Conservation (phyloP, 1,284 basidiomycete genomes). For the Chiua sp. region DNA sequence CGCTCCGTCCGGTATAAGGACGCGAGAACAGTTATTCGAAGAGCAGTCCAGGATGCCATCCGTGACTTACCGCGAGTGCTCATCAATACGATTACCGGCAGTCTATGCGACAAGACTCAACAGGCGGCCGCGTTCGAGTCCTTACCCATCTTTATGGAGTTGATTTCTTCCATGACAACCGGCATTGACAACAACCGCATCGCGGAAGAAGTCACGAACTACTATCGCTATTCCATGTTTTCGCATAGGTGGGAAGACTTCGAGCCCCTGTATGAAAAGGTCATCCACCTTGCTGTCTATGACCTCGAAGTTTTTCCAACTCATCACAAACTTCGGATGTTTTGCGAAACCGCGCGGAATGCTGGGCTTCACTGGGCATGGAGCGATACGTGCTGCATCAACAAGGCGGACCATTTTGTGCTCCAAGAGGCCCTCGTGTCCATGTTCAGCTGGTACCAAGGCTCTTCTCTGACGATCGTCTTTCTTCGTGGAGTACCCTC, state of each 20-base stretch:
- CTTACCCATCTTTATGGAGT: background rate
- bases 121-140: constrained; percentile 7
- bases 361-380: background rate
- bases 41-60: background rate
- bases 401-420: background rate
- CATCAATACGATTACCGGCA: constrained; percentile 8
- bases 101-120: constrained; percentile 1
- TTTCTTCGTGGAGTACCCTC: too few relatives aligned
- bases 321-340: constrained; percentile 11
- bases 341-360: constrained; percentile 1
- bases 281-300: background rate
- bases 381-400: background rate
- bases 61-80: constrained; percentile 10
- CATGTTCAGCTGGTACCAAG: too few relatives aligned
- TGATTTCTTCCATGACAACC: constrained; percentile 3
- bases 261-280: constrained; percentile 12
- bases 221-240: constrained; percentile 7
- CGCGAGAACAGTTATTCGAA: background rate
- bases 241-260: constrained; percentile 9
- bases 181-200: background rate
- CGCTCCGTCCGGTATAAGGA: background rate
- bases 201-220: background rate
- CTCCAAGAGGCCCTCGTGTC: too few relatives aligned
- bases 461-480: too few relatives aligned
- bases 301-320: background rate